These are phyloP conservation scores for Sclerotinia nivalis DNA, from an alignment of 2,329 filamentous ascomycete species.

Conservation along the genomic window DNA sequence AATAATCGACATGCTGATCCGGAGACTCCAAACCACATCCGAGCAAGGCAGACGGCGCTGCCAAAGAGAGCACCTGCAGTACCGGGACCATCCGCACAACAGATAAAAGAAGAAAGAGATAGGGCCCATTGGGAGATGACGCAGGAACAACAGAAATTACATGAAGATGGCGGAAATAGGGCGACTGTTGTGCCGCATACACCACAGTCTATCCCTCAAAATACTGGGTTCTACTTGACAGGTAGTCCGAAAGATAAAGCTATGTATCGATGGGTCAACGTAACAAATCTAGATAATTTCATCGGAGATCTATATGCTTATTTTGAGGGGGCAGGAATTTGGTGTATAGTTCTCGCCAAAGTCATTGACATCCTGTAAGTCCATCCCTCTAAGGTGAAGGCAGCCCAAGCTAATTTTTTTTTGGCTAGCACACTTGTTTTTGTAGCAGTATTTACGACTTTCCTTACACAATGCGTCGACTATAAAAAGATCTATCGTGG, in stretches of 20 bases:
- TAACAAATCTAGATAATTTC: conserved; percentile 69
- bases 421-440: conserved; percentile 60
- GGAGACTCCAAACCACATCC: conserved; percentile 35
- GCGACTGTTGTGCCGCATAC: conserved; percentile 14
- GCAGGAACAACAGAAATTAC: conserved; percentile 53
- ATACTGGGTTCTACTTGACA: conserved; percentile 47
- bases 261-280: conserved; percentile 73
- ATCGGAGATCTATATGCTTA: conserved; percentile 69
- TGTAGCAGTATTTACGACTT: conserved; percentile 66
- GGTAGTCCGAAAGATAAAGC: conserved; percentile 65
- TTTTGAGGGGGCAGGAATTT: conserved; percentile 66
- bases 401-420: conserved; percentile 24
- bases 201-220: conserved; percentile 49
- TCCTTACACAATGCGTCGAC: conserved; percentile 68
- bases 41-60: conserved; percentile 26
- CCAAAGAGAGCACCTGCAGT: conserved; percentile 38
- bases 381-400: conserved; percentile 21
- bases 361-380: conserved; percentile 58
- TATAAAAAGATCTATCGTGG: conserved; percentile 56
- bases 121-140: conserved; percentile 55
- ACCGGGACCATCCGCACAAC: conserved; percentile 48
- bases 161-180: conserved; percentile 43
- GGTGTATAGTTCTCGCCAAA: conserved; percentile 63
- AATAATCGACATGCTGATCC: conserved; percentile 42
- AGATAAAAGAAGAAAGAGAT: conserved; percentile 40